These are phyloP conservation scores for Bonia amplexicaulis DNA, from an alignment of 176 grass and related monocot species.

Conservation along the genomic window DNA sequence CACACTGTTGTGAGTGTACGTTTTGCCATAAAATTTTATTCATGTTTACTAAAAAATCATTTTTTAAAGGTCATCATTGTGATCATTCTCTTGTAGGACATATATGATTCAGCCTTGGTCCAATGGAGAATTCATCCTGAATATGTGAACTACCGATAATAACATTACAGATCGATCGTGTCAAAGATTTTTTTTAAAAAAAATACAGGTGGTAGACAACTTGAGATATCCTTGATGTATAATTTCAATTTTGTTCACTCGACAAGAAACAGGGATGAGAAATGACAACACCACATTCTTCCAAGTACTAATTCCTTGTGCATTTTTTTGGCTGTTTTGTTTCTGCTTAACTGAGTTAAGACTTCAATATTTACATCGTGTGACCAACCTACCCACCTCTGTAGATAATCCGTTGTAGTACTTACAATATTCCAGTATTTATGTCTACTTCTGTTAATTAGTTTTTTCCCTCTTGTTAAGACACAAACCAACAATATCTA, in stretches of 20 bases:
- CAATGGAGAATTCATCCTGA: background rate
- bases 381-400: background rate
- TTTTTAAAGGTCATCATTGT: background rate
- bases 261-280: background rate
- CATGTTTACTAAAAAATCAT: background rate
- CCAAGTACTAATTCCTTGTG: background rate
- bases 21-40: background rate
- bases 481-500: background rate
- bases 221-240: background rate
- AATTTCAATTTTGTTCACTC: background rate
- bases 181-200: background rate
- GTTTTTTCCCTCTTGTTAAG: no score
- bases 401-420: background rate
- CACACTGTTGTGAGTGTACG: background rate
- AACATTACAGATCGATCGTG: background rate
- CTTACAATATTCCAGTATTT: background rate
- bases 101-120: background rate
- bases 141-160: background rate
- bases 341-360: background rate
- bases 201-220: background rate
- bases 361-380: no score
- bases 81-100: background rate
- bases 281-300: background rate
- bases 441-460: background rate
- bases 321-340: background rate